Conservation (phyloP, 768 basidiomycete species). For the Tulasnella sp. region DNA sequence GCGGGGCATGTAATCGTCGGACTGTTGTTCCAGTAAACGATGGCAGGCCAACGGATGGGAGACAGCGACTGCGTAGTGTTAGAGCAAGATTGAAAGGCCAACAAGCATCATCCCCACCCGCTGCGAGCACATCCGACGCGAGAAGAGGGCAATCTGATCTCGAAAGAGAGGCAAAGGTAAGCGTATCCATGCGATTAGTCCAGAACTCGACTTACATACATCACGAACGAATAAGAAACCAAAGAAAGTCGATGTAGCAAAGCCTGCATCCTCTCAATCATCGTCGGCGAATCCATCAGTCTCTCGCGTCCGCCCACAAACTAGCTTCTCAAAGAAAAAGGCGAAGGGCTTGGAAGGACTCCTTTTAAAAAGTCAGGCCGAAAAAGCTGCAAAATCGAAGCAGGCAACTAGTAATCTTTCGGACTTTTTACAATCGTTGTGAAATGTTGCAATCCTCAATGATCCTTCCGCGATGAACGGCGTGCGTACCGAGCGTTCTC, state of each 20-base stretch:
- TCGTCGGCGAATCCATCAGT: background rate
- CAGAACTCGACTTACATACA: background rate
- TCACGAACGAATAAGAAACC: background rate
- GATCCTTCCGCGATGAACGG: background rate
- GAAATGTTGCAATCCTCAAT: background rate
- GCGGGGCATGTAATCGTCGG: background rate
- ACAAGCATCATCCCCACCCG: background rate
- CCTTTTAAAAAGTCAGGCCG: background rate
- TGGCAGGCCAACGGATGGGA: background rate
- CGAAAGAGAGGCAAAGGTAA: background rate
- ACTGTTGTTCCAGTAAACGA: background rate
- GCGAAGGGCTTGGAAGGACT: background rate
- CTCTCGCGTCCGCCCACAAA: background rate
- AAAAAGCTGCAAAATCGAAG: background rate
- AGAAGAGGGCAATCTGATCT: background rate
- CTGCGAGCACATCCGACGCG: background rate
- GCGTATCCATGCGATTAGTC: background rate
- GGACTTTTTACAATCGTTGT: slow-evolving; percentile 3
- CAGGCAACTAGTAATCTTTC: background rate
- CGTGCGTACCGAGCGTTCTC: too few relatives aligned
- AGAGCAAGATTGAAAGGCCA: background rate
- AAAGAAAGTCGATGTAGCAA: background rate
- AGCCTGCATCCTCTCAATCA: background rate
- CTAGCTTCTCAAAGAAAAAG: background rate
- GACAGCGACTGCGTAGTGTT: background rate